Evolutionary conservation across 2,329 filamentous ascomycete species (phyloP).

Genomic region (Pestalotiopsis sp.): DNA sequence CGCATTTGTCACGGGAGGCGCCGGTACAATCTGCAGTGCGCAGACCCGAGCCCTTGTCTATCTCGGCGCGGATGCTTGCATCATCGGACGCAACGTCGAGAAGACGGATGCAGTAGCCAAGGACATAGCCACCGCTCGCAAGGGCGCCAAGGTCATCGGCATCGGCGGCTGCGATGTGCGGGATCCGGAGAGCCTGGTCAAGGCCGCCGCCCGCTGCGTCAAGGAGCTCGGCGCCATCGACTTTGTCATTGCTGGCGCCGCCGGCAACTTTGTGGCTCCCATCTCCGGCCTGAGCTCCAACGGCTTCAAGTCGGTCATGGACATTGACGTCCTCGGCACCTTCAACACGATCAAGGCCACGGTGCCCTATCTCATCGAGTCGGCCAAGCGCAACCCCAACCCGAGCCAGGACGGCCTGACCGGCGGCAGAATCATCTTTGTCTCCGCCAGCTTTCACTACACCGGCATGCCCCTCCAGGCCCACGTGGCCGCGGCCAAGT

Average conservation of each 20-base stretch:
- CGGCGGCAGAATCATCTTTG: conserved; percentile 84
- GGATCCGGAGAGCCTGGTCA: conserved; percentile 66
- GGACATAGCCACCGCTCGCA: conserved; percentile 78
- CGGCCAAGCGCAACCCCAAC: conserved; percentile 66
- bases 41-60: conserved; percentile 91
- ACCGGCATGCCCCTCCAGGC: conserved; percentile 82
- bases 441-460: conserved; percentile 92
- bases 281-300: conserved; percentile 82
- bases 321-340: conserved; percentile 92
- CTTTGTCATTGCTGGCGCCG: conserved; percentile 91
- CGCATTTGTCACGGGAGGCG: conserved; percentile 92
- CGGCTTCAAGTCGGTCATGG: conserved; percentile 93
- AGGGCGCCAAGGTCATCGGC: conserved; percentile 82
- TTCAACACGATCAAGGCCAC: conserved; percentile 96
- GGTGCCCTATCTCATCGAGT: conserved; percentile 77
- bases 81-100: conserved; percentile 84
- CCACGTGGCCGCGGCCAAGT: conserved; percentile 91
- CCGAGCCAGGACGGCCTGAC: conserved; percentile 63
- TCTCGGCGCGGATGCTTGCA: conserved; percentile 90
- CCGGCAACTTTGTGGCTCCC: conserved; percentile 92
- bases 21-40: conserved; percentile 90
- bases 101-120: conserved; percentile 83
- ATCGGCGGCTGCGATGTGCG: conserved; percentile 82
- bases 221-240: conserved; percentile 87
- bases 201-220: conserved; percentile 77